Evolutionary conservation across 2,329 filamentous ascomycete species (phyloP), one percentile per base, ranked within the genome.

Genomic region (Dactylonectria estremocensis): DNA sequence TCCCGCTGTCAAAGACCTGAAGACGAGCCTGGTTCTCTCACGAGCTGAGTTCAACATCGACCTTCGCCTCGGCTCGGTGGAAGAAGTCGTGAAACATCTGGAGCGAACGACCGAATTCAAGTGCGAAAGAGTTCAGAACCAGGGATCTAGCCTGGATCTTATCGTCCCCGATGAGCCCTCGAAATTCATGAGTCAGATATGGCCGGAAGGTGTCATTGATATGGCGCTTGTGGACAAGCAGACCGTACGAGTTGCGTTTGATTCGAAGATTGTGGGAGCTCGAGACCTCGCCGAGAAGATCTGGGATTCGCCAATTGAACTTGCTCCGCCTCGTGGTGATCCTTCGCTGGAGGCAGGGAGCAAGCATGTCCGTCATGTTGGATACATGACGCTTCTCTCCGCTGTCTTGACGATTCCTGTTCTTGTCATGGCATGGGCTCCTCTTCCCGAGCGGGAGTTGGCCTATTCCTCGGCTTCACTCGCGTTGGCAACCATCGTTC

Each of bases 351-450:
- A 80, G 11, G 83, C 85, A 1, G 87, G 88, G 5, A 82, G 79
- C 45, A 87, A 82, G 61, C 88, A 90, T 67, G 84, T 91, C 16
- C 84, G 82, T 2, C 77, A 85, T 53, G 80, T 88, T 14, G 83
- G 83, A 0, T 83, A 80, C 61, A 85, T 84, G 76, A 91, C 89
- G 0, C 56, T 88, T 1, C 67, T 88, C 0, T 90, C 90, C 3
- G 80, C 79, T 2, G 33, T 84, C 1, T 74, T 92, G 16, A 92
- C 90, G 0, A 82, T 92, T 5, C 91, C 90, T 0, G 88, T 92
- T 2, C 79, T 94, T 1, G 85, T 94, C 2, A 76, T 95, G 69
- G 87, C 91, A 5, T 95, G 91, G 91, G 89, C 89, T 7, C 86
- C 88, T 0, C 77, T 91, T 9, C 83, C 85, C 1, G 75, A 85